A percentile compares a stretch with the other conserved stretches of the same genome.
phyloP scores from a whole-genome alignment of 108 stramenopile species.

The Conticribra weissflogii region DNA sequence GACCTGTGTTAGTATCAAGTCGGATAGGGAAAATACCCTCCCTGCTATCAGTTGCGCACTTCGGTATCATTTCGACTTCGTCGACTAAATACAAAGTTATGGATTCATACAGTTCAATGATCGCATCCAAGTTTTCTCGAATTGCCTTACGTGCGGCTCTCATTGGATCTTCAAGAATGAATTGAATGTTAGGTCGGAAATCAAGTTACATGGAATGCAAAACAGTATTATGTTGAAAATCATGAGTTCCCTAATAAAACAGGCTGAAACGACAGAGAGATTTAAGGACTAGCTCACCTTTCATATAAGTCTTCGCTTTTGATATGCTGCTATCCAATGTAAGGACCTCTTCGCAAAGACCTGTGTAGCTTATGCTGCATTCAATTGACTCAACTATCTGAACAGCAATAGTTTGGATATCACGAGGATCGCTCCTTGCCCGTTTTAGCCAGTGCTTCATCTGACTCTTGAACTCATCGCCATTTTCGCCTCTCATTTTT shows the following conservation, averaged over 20 bases:
- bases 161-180: no score
- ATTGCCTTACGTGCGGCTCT: constrained; percentile 52
- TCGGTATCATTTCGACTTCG: constrained; percentile 59
- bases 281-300: no score
- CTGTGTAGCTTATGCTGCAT: constrained; percentile 25
- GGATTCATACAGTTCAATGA: constrained; percentile 44
- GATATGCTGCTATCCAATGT: constrained; percentile 25
- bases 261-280: no score
- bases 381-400: constrained; percentile 34
- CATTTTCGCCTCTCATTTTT: constrained; percentile 21
- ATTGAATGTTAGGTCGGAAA: no score
- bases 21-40: constrained; percentile 46
- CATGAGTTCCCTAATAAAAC: no score
- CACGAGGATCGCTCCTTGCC: constrained; percentile 16
- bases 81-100: constrained; percentile 69
- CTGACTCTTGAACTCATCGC: constrained; percentile 33
- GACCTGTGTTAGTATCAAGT: constrained; percentile 35
- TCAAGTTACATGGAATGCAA: no score
- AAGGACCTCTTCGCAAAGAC: constrained; percentile 43
- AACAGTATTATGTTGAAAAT: no score
- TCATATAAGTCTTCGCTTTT: constrained; percentile 44
- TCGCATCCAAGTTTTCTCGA: constrained; percentile 26
- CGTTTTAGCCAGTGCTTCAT: constrained; percentile 44
- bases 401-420: constrained; percentile 21
- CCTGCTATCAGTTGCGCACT: constrained; percentile 15